Conservation (phyloP, 352 stramenopile species). For the Phytophthora macrochlamydospora region DNA sequence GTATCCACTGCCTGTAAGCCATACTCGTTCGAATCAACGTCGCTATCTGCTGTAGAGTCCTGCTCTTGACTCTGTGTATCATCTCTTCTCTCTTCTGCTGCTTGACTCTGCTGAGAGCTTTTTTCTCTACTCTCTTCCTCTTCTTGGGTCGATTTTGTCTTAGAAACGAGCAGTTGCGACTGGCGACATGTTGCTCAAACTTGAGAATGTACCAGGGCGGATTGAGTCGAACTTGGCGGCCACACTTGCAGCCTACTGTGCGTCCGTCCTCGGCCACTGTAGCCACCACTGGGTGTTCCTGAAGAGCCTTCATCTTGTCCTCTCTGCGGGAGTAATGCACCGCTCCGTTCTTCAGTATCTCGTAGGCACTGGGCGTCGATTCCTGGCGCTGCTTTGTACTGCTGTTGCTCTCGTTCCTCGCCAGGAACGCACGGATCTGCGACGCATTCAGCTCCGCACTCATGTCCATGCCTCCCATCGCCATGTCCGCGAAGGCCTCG, state of each 20-base stretch:
- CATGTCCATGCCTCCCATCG: conserved; percentile 64
- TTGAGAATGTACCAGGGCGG: conserved; percentile 88
- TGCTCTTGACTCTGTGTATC: conserved; percentile 1
- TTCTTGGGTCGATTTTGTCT: conserved; percentile 36
- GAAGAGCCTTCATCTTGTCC: conserved; percentile 67
- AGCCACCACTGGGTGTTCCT: conserved; percentile 59
- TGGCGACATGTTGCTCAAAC: conserved; percentile 86
- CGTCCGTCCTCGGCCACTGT: conserved; percentile 56
- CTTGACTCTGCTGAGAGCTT: not conserved
- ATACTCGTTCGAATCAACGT: conserved; percentile 22
- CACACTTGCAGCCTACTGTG: conserved; percentile 69
- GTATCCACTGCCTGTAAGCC: conserved; percentile 33
- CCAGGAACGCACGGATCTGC: conserved; percentile 61
- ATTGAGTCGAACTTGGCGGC: conserved; percentile 71
- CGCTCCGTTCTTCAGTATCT: conserved; percentile 23
- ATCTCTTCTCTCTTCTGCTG: not conserved
- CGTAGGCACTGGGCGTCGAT: conserved; percentile 34
- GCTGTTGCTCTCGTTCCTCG: conserved; percentile 29
- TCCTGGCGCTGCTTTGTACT: not conserved
- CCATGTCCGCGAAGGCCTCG: conserved; percentile 67
- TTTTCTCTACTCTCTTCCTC: conserved; percentile 17
- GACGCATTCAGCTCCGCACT: conserved; percentile 61
- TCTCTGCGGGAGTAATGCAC: conserved; percentile 60
- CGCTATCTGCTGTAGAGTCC: not conserved
- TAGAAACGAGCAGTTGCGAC: conserved; percentile 78